Percentiles rank a stretch among this genome's conserved stretches.
phyloP scores from a whole-genome alignment of 495 filamentous ascomycete species.

The Hypoxylon fuscum region DNA sequence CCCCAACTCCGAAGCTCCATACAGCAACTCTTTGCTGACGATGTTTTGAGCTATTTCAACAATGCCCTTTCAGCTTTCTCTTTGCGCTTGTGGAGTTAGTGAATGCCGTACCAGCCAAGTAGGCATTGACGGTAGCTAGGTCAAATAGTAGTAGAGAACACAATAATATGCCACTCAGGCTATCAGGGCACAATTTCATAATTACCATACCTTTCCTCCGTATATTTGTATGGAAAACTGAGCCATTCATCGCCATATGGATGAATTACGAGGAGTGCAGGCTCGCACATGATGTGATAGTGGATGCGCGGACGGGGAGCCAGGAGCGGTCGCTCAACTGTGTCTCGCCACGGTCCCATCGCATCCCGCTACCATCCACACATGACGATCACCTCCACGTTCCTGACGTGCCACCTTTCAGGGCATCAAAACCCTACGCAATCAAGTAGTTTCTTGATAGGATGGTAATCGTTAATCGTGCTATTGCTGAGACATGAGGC shows the following conservation, averaged over 20 bases:
- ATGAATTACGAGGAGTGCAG: constrained; percentile 18
- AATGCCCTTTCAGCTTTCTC: background rate
- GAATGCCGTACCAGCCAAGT: background rate
- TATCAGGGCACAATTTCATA: constrained; percentile 2
- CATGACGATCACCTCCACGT: constrained; percentile 31
- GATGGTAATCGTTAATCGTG: background rate
- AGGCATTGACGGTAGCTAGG: background rate
- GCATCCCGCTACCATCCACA: constrained; percentile 22
- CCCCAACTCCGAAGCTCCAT: background rate
- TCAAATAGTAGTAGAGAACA: background rate
- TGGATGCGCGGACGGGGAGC: constrained; percentile 16
- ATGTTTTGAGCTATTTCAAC: background rate
- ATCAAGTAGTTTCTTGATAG: constrained; percentile 10
- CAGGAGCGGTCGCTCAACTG: constrained; percentile 40
- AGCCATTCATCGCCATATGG: constrained; percentile 9
- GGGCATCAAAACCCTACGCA: constrained; percentile 10
- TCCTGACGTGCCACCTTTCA: constrained; percentile 15
- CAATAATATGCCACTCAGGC: constrained; percentile 1
- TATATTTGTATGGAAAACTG: constrained; percentile 16
- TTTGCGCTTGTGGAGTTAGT: constrained; percentile 20
- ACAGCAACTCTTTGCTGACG: background rate
- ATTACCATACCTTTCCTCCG: constrained; percentile 8
- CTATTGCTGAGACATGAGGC: constrained; percentile 21
- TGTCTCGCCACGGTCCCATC: constrained; percentile 32
- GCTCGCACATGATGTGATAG: constrained; percentile 19